phyloP scores from a whole-genome alignment of 208 protist species.

The Trypanosoma theileri region DNA sequence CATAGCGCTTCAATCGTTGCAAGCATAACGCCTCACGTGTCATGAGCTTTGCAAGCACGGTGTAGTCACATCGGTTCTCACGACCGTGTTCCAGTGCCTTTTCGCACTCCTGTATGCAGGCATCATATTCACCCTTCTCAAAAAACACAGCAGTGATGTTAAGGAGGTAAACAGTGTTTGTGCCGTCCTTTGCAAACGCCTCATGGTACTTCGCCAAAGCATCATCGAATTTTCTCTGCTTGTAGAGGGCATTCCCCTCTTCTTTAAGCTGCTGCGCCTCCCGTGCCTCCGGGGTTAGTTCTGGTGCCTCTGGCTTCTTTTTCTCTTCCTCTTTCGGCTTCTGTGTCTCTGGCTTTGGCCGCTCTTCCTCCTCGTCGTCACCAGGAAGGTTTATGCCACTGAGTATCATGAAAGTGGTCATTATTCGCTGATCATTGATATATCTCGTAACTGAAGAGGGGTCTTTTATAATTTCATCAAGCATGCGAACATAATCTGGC shows the following conservation, averaged over 20 bases:
- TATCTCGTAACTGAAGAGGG: conserved; percentile 67
- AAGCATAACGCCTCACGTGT: conserved; percentile 88
- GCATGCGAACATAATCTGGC: conserved; percentile 92
- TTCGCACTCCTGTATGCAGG: conserved; percentile 90
- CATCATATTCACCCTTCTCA: conserved; percentile 92
- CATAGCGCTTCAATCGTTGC: conserved; percentile 82
- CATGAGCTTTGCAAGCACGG: conserved; percentile 90
- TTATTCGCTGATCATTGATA: conserved; percentile 87
- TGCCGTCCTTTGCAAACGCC: conserved; percentile 79
- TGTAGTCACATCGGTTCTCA: conserved; percentile 92
- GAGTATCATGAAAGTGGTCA: conserved; percentile 77
- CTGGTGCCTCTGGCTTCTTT: conserved; percentile 19
- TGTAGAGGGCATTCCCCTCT: conserved; percentile 94
- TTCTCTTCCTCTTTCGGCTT: conserved; percentile 40
- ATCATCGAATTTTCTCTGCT: conserved; percentile 93
- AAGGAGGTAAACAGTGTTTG: conserved; percentile 88
- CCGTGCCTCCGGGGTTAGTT: conserved; percentile 57
- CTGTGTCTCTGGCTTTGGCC: conserved; percentile 28
- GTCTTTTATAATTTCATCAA: conserved; percentile 80
- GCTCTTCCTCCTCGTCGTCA: conserved; percentile 63
- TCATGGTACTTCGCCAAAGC: conserved; percentile 89
- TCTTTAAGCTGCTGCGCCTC: conserved; percentile 86
- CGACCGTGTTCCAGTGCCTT: conserved; percentile 86
- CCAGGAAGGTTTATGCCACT: conserved; percentile 78
- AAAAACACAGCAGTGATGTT: conserved; percentile 94